Conservation (phyloP, 371 early-diverging fungal genomes). For the Mortierella polycephala region DNA sequence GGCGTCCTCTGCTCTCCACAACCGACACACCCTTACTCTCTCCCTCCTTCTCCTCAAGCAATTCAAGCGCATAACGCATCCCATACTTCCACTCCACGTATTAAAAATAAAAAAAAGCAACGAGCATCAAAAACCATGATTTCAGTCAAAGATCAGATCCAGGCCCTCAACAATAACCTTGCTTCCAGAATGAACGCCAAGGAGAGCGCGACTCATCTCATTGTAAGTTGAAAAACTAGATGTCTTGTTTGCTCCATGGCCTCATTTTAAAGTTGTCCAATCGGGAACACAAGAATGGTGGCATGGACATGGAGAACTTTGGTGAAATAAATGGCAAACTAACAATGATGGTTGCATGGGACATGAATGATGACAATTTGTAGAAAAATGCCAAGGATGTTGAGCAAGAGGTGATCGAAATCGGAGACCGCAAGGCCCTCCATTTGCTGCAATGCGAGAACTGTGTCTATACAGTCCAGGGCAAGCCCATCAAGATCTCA, state of each 20-base stretch:
- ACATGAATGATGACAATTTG: not conserved
- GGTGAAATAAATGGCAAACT: not conserved
- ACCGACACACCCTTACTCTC: not conserved
- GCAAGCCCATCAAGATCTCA: slow-evolving; percentile 45
- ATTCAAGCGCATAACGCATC: not conserved
- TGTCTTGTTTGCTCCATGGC: not conserved
- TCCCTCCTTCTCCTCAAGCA: not conserved
- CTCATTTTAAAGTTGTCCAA: not conserved
- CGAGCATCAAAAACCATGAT: slow-evolving; percentile 18
- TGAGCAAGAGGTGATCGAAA: slow-evolving; percentile 11
- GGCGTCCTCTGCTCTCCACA: too few relatives aligned
- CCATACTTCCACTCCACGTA: not conserved
- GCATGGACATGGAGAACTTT: not conserved
- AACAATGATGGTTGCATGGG: not conserved
- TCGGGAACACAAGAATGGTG: not conserved
- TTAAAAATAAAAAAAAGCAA: not conserved
- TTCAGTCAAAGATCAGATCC: slow-evolving; percentile 42
- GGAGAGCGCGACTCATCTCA: slow-evolving; percentile 45
- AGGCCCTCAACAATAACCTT: slow-evolving; percentile 14
- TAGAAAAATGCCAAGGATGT: slow-evolving; percentile 28
- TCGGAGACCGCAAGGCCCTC: slow-evolving; percentile 38
- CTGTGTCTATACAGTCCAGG: slow-evolving; percentile 36
- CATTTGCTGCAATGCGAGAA: slow-evolving; percentile 44
- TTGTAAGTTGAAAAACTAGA: slow-evolving; percentile 16
- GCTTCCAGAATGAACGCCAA: slow-evolving; percentile 33